Conservation (phyloP, 164 flowering plant species). For the Macadamia tetraphylla region DNA sequence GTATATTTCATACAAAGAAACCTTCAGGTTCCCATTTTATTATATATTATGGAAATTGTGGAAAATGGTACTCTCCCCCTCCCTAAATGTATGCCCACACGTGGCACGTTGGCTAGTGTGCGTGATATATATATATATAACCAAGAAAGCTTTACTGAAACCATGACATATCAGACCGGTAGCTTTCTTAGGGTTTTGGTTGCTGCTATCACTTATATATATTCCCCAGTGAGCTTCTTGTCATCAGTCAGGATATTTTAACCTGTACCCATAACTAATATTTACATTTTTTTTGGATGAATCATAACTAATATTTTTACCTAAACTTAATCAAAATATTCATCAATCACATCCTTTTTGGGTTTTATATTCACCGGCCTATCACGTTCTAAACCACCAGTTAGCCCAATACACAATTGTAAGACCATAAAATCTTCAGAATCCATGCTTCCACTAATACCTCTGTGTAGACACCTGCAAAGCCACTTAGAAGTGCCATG, state of each 20-base stretch:
- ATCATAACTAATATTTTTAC: neutral
- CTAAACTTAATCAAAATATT: neutral
- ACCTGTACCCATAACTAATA: neutral
- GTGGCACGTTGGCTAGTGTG: too few species aligned
- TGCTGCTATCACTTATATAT: too few species aligned
- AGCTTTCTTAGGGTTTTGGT: too few species aligned
- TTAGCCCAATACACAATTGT: neutral
- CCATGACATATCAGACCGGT: too few species aligned
- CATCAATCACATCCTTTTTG: neutral
- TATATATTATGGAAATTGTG: too few species aligned
- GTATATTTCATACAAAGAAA: too few species aligned
- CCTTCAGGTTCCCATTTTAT: too few species aligned
- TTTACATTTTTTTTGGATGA: neutral
- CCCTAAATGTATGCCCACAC: too few species aligned
- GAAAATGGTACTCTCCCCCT: too few species aligned
- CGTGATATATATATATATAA: too few species aligned
- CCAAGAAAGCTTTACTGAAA: too few species aligned
- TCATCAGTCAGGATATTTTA: neutral
- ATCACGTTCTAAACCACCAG: neutral
- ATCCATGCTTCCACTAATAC: conserved; percentile 29
- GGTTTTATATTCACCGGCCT: neutral
- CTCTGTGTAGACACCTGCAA: conserved; percentile 99
- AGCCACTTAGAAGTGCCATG: conserved; percentile 97
- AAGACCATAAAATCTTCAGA: neutral
- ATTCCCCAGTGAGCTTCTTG: too few species aligned